phyloP scores from a whole-genome alignment of 805 yeast species.

The Candida coquimbonensis region DNA sequence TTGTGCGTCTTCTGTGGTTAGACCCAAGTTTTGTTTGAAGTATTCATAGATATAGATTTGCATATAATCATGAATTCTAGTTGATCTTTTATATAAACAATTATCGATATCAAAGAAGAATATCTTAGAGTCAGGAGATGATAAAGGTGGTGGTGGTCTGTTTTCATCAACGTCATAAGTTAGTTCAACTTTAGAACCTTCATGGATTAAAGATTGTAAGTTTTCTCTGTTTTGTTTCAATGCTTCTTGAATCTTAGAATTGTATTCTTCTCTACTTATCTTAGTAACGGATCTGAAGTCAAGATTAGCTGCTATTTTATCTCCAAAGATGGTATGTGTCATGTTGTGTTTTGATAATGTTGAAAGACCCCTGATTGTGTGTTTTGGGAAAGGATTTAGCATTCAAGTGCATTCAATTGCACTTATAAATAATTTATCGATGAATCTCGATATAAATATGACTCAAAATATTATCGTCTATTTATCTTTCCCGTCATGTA shows the following conservation, averaged over 20 bases:
- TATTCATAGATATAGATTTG: constrained; percentile 76
- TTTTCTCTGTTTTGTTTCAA: constrained; percentile 26
- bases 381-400: too few species aligned
- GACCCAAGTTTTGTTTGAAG: constrained; percentile 55
- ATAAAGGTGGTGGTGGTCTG: constrained; percentile 16
- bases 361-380: too few species aligned
- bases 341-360: neutral
- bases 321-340: constrained; percentile 1
- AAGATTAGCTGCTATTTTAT: neutral
- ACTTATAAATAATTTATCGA: too few species aligned
- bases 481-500: too few species aligned
- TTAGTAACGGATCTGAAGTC: neutral
- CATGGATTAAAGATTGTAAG: constrained; percentile 26
- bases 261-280: constrained; percentile 3
- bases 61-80: constrained; percentile 81
- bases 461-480: too few species aligned
- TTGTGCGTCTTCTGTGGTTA: constrained; percentile 70
- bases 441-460: too few species aligned
- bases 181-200: constrained; percentile 27
- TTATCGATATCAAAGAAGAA: constrained; percentile 94
- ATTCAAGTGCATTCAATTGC: too few species aligned
- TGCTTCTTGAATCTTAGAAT: constrained; percentile 6
- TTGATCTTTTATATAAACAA: constrained; percentile 72
- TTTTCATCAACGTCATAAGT: constrained; percentile 19
- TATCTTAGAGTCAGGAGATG: constrained; percentile 26